Base-by-base conservation (phyloP, 2,329 filamentous ascomycete genomes). In the Hyphodiscus sp. region DNA sequence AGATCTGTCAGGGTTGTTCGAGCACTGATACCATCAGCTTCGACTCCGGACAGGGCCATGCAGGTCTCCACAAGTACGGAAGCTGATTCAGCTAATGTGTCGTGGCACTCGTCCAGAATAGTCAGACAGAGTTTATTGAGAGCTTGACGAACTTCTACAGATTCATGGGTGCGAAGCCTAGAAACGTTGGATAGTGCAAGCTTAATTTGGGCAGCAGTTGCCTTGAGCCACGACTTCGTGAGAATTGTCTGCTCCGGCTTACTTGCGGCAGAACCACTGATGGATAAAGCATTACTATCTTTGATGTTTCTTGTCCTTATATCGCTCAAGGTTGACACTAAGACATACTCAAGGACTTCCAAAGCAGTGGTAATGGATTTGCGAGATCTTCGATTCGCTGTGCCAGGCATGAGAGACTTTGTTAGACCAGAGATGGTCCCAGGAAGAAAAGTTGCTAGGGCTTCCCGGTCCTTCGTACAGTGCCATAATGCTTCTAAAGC, bases 371-470 rank as follows among this genome's bases (percentile, higher is more conserved):
- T 72, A 7, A 97, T 73, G 0, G 95, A 79, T 42, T 77, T 80
- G 60, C 78, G 83, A 47, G 78, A 76, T 33, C 81, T 74, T 47
- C 81, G 76, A 60, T 79, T 77, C 42, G 79, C 81, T 0, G 85
- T 87, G 0, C 83, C 82, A 4, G 87, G 85, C 49, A 95, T 72
- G 0, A 90, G 74, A 55, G 61, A 65, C 63, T 86, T 91, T 1
- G 87, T 85, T 20, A 99, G 73, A 1, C 84, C 82, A 2, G 94
- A 97, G 0, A 96, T 81, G 0, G 89, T 89, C 10, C 91, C 90
- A 0, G 95, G 94, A 43, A 97, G 76, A 64, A 99, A 94, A 57
- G 82, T 91, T 10, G 90, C 89, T 52, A 95, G 74, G 2, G 88
- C 82, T n/a, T 87, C 79, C 46, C 79, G 80, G 63, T 94, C 86